Conservation (phyloP, 1,139 yeast genomes). For the Saccharomyces pastorianus region DNA sequence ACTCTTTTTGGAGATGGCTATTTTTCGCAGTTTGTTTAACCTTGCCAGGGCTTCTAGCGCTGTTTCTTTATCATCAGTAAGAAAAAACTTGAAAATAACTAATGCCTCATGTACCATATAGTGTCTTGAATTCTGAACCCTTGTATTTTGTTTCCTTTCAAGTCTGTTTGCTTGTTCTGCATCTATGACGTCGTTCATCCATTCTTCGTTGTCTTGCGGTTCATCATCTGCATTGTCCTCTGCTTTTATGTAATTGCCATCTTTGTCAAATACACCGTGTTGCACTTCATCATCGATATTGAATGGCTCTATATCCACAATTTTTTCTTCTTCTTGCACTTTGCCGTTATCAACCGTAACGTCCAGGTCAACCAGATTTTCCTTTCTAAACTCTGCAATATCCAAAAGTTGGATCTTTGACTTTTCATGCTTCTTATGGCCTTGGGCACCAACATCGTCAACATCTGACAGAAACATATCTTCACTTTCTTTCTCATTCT, state of each 20-base stretch:
- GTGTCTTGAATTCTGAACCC: conserved; percentile 4
- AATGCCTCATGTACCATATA: conserved; percentile 22
- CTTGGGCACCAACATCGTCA: neutral
- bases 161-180: neutral
- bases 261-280: conserved; percentile 20
- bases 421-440: neutral
- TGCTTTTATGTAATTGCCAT: conserved; percentile 19
- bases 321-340: neutral
- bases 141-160: neutral
- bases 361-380: neutral
- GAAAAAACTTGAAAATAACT: conserved; percentile 14
- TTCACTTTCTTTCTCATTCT: neutral
- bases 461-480: neutral
- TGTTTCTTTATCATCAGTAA: conserved; percentile 7
- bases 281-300: conserved; percentile 19
- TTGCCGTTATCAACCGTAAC: neutral
- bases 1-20: neutral
- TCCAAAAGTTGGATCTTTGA: neutral
- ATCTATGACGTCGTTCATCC: conserved; percentile 15
- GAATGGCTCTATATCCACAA: conserved; percentile 15
- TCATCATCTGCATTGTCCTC: conserved; percentile 10
- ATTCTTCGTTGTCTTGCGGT: conserved; percentile 16
- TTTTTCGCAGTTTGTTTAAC: conserved; percentile 18
- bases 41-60: conserved; percentile 10
- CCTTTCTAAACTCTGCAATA: neutral